Conservation (phyloP, 2,329 filamentous ascomycete species). For the Proliferodiscus dingleyae region DNA sequence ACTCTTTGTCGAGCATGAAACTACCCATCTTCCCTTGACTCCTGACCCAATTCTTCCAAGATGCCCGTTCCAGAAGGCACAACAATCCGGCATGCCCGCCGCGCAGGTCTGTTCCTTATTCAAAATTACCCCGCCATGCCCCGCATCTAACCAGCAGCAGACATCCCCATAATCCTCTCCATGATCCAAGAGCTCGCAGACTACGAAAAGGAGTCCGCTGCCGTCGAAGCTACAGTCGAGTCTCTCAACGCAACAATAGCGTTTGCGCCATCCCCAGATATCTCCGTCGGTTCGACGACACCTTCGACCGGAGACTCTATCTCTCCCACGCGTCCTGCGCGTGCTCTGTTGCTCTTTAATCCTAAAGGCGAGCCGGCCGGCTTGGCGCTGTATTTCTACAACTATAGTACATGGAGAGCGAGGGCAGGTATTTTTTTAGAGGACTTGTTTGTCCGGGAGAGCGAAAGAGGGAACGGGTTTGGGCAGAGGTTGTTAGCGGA, state of each 20-base stretch:
- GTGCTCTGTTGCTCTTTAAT: conserved; percentile 63
- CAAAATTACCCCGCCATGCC: neutral
- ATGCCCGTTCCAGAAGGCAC: conserved; percentile 23
- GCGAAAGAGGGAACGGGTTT: conserved; percentile 70
- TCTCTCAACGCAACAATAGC: conserved; percentile 71
- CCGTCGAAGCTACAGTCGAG: conserved; percentile 73
- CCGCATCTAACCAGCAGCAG: conserved; percentile 40
- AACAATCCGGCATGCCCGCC: conserved; percentile 52
- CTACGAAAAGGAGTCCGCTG: conserved; percentile 74
- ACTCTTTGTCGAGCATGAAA: no score
- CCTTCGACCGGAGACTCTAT: conserved; percentile 47
- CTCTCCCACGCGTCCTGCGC: conserved; percentile 57
- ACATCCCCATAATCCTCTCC: conserved; percentile 73
- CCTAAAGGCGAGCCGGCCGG: conserved; percentile 51
- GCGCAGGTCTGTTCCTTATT: conserved; percentile 44
- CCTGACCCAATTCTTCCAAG: neutral
- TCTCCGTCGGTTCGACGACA: conserved; percentile 40
- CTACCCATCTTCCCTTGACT: neutral
- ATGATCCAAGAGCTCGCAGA: conserved; percentile 82
- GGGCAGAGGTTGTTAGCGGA: conserved; percentile 70
- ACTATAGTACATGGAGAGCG: conserved; percentile 91
- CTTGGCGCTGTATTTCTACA: conserved; percentile 91
- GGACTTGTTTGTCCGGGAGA: conserved; percentile 76
- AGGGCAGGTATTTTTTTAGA: conserved; percentile 87
- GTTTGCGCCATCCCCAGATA: conserved; percentile 52